These are phyloP conservation scores for Cladorrhinum samala DNA, from an alignment of 495 filamentous ascomycete species.

Conservation along the genomic window DNA sequence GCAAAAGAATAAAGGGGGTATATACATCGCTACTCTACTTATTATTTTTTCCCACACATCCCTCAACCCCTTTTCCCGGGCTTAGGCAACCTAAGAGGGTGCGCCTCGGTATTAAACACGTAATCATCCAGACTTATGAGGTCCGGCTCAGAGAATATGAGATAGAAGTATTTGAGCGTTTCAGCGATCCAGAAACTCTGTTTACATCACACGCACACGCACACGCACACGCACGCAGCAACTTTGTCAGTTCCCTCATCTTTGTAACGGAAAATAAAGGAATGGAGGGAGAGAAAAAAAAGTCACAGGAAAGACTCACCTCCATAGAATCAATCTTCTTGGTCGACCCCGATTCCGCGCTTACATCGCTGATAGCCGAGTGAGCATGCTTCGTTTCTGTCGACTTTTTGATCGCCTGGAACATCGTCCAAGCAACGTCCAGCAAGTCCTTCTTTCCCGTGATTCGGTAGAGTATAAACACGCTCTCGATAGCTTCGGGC, in stretches of 20 bases:
- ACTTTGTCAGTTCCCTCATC: no score
- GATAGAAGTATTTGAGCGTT: constrained; percentile 59
- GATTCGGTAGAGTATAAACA: constrained; percentile 71
- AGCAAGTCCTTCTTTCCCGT: constrained; percentile 61
- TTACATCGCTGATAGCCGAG: constrained; percentile 51
- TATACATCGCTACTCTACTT: no score
- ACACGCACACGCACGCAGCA: no score
- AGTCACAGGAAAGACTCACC: constrained; percentile 26
- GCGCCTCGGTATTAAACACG: constrained; percentile 86
- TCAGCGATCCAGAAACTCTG: constrained; percentile 49
- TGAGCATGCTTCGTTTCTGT: constrained; percentile 55
- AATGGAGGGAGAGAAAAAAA: no score
- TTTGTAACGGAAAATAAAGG: no score
- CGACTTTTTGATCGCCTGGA: constrained; percentile 52
- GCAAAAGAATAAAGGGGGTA: no score
- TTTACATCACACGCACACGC: no score
- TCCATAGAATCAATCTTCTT: constrained; percentile 43
- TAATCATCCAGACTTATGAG: constrained; percentile 67
- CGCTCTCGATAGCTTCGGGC: constrained; percentile 64
- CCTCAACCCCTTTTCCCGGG: neutral
- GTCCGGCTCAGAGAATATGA: constrained; percentile 71
- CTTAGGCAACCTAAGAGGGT: constrained; percentile 52
- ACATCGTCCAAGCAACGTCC: constrained; percentile 75
- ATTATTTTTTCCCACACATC: neutral
- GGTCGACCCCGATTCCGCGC: constrained; percentile 15